Evolutionary conservation across 1,139 yeast genomes (phyloP), one percentile per base, ranked within the genome.

Genomic region (Blastobotrys elegans): DNA sequence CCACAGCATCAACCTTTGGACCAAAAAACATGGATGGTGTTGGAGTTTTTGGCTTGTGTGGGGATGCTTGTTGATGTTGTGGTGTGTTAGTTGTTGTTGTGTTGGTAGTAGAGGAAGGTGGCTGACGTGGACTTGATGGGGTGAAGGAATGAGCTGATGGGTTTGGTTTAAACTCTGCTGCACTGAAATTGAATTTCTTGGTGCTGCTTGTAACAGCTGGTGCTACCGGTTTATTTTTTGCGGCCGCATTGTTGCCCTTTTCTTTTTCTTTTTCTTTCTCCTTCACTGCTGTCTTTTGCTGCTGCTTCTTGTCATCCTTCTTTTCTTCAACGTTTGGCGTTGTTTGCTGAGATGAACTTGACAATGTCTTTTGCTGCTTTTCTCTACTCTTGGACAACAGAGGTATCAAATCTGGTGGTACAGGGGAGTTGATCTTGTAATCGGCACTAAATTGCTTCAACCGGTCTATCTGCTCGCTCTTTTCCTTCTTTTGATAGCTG

Each of bases 381-480:
- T 66, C 63, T 60, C 79, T 80, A 59, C 82, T 87, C 62, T 83
- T 84, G 6, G 90, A 72, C 40, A 84, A 70, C 32, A 85, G 82
- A 3, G 95, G 92, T 53, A 84, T 73, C 60, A 87, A 73, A 62
- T 88, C 96, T 31, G 77, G 67, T 4, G 96, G 96, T 6, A 69
- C 69, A 3, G 72, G 73, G 2, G 70, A 61, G 20, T 56, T 58
- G 48, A 88, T 79, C 66, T 86, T 87, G 66, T 86, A 86, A 56
- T 78, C 84, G 45, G 87, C 89, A 44, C 95, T 80, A 62, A 89
- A 89, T 62, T 85, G 87, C 53, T 79, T 81, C 50, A 88, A 72
- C n/a, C 92, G 86, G 55, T 84, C 82, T 56, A 87, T 51, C 18
- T 69, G 60, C 39, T 67, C 73, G 14, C 57, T 60, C 49, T 79